phyloP scores from a whole-genome alignment of 2,329 filamentous ascomycete species.

The Aspergillus jensenii region DNA sequence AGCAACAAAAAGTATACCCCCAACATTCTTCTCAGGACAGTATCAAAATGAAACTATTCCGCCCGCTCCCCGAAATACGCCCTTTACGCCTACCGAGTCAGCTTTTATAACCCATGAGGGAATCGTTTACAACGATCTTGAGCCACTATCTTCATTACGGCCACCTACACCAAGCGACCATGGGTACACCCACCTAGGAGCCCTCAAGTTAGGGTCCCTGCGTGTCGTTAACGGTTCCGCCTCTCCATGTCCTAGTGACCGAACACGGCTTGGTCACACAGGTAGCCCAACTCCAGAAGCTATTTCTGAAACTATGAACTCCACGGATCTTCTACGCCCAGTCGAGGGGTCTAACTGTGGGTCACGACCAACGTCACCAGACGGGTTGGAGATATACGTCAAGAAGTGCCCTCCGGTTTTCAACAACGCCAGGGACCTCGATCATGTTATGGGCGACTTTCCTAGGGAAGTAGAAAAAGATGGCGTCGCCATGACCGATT shows the following conservation, averaged over 20 bases:
- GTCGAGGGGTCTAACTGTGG: not conserved
- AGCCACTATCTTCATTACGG: slow-evolving; percentile 15
- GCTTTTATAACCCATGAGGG: slow-evolving; percentile 16
- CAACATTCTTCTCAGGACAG: slow-evolving; percentile 24
- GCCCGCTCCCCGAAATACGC: slow-evolving; percentile 6
- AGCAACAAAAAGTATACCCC: slow-evolving; percentile 24
- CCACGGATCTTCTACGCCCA: not conserved
- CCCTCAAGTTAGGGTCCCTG: slow-evolving; percentile 40
- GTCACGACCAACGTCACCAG: not conserved
- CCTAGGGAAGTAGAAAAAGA: not conserved
- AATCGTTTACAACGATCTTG: slow-evolving; percentile 10
- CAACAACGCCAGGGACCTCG: not conserved
- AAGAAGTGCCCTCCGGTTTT: not conserved
- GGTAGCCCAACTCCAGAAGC: slow-evolving; percentile 14
- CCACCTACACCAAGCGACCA: slow-evolving; percentile 30
- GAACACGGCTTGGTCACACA: slow-evolving; percentile 22
- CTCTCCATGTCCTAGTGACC: slow-evolving; percentile 40
- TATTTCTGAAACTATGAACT: not conserved
- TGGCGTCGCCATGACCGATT: not conserved
- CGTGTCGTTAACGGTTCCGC: slow-evolving; percentile 40
- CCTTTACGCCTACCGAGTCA: slow-evolving; percentile 18
- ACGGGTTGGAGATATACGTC: not conserved
- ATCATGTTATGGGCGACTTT: not conserved
- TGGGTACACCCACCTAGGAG: slow-evolving; percentile 41
- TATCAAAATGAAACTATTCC: slow-evolving; percentile 21